Evolutionary conservation across 352 stramenopile species (phyloP).

Genomic region (Pythium guiyangense): DNA sequence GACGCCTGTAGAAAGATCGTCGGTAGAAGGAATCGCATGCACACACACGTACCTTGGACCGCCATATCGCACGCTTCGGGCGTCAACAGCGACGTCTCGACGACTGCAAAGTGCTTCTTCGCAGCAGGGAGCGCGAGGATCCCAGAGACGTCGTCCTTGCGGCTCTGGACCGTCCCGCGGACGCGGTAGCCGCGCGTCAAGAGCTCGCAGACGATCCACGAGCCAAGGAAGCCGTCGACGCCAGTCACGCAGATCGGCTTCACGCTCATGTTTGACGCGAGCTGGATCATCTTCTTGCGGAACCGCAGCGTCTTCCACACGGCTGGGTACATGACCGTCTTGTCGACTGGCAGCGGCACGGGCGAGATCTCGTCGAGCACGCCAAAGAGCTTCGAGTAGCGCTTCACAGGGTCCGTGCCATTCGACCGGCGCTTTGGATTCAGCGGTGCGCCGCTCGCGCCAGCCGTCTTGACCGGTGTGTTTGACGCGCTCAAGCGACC

Average conservation of each 20-base stretch:
- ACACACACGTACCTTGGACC: slow-evolving; percentile 48
- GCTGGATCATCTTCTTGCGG: slow-evolving; percentile 76
- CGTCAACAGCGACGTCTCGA: slow-evolving; percentile 85
- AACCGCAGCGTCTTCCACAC: slow-evolving; percentile 83
- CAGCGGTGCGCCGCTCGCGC: not conserved
- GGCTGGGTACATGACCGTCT: slow-evolving; percentile 53
- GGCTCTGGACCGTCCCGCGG: slow-evolving; percentile 82
- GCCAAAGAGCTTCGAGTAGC: slow-evolving; percentile 16
- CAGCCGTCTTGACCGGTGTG: slow-evolving; percentile 10
- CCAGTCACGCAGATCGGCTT: slow-evolving; percentile 86
- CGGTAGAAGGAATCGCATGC: slow-evolving; percentile 4
- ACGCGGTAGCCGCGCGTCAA: slow-evolving; percentile 75
- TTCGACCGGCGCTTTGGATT: not conserved
- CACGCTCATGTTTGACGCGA: slow-evolving; percentile 63
- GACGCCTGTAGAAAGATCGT: slow-evolving; percentile 1
- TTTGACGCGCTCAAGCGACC: slow-evolving; percentile 7
- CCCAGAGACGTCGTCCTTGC: slow-evolving; percentile 80
- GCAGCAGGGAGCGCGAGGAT: slow-evolving; percentile 65
- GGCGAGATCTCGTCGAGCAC: slow-evolving; percentile 13
- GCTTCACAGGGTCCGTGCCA: slow-evolving; percentile 9
- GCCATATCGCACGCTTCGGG: slow-evolving; percentile 84
- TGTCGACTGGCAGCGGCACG: slow-evolving; percentile 5
- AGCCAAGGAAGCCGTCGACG: slow-evolving; percentile 81
- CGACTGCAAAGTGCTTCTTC: slow-evolving; percentile 78
- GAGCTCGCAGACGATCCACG: slow-evolving; percentile 83